phyloP scores from a whole-genome alignment of 345 rosid species.

The Brassica carinata region DNA sequence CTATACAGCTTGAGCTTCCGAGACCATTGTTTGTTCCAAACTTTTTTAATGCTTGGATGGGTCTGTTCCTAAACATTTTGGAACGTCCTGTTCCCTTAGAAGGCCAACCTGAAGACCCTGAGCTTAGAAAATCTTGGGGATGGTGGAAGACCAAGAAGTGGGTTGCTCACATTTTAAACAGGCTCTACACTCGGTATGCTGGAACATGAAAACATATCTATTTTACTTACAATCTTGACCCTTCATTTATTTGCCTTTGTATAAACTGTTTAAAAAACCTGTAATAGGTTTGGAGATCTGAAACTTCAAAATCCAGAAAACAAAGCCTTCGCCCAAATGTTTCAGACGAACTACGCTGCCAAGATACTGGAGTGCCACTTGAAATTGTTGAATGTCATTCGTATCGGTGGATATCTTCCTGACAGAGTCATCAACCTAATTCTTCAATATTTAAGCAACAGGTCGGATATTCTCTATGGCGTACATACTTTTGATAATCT shows the following conservation, averaged over 20 bases:
- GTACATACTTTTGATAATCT: slow-evolving; percentile 5
- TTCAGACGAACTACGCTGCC: slow-evolving; percentile 90
- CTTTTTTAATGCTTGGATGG: slow-evolving; percentile 95
- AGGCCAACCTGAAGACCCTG: slow-evolving; percentile 90
- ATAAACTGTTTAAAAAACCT: background rate
- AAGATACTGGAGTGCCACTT: slow-evolving; percentile 92
- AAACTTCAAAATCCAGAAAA: slow-evolving; percentile 91
- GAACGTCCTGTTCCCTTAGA: slow-evolving; percentile 90
- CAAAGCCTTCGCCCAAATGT: slow-evolving; percentile 88
- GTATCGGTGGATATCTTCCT: slow-evolving; percentile 90
- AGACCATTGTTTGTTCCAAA: slow-evolving; percentile 81
- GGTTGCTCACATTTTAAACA: slow-evolving; percentile 94
- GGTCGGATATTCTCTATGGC: slow-evolving; percentile 50
- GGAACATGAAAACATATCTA: background rate
- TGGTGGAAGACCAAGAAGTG: slow-evolving; percentile 99
- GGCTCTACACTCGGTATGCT: slow-evolving; percentile 84
- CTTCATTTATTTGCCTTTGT: background rate
- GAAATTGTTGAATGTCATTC: slow-evolving; percentile 77
- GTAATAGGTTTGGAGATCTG: slow-evolving; percentile 89
- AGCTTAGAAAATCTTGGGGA: slow-evolving; percentile 95
- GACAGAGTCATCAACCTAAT: slow-evolving; percentile 95
- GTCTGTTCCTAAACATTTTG: slow-evolving; percentile 80
- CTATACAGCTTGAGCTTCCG: slow-evolving; percentile 89
- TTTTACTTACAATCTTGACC: slow-evolving; percentile 4
- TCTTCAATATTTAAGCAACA: slow-evolving; percentile 96